Percentiles rank a stretch among this genome's conserved stretches.
phyloP scores from a whole-genome alignment of 805 yeast genomes.

The Cyberlindnera nakhonratchasimensis region DNA sequence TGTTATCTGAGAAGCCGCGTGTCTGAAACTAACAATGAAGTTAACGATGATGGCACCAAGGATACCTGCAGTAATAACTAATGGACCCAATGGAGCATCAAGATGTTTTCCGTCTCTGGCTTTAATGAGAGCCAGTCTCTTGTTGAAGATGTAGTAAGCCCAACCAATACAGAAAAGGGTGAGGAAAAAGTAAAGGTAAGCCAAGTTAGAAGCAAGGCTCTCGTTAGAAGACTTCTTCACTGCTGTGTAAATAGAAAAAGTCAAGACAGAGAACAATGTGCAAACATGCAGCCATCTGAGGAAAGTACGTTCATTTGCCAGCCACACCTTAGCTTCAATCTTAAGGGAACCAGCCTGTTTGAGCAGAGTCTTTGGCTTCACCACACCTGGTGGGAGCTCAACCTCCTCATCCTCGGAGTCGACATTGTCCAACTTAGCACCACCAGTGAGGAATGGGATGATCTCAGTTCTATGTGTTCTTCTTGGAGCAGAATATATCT shows the following conservation, averaged over 20 bases:
- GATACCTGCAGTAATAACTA: conserved; percentile 70
- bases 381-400: conserved; percentile 84
- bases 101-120: conserved; percentile 83
- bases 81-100: conserved; percentile 88
- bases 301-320: conserved; percentile 97
- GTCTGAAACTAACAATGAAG: conserved; percentile 62
- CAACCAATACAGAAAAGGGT: conserved; percentile 83
- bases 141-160: conserved; percentile 79
- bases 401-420: conserved; percentile 89
- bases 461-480: conserved; percentile 31
- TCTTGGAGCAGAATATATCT: conserved; percentile 16
- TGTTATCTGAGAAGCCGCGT: conserved; percentile 28
- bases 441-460: conserved; percentile 37
- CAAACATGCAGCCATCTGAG: conserved; percentile 93
- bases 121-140: conserved; percentile 67
- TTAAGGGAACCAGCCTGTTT: conserved; percentile 89
- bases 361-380: conserved; percentile 71
- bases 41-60: conserved; percentile 64
- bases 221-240: conserved; percentile 64
- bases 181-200: conserved; percentile 75
- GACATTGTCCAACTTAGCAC: conserved; percentile 47
- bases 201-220: conserved; percentile 61
- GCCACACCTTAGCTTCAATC: conserved; percentile 97
- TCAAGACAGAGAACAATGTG: conserved; percentile 75
- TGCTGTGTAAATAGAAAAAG: conserved; percentile 79